Evolutionary conservation across 2,329 filamentous ascomycete genomes (phyloP), one percentile per base, ranked within the genome.

Genomic region (Bipolaris victoriae): DNA sequence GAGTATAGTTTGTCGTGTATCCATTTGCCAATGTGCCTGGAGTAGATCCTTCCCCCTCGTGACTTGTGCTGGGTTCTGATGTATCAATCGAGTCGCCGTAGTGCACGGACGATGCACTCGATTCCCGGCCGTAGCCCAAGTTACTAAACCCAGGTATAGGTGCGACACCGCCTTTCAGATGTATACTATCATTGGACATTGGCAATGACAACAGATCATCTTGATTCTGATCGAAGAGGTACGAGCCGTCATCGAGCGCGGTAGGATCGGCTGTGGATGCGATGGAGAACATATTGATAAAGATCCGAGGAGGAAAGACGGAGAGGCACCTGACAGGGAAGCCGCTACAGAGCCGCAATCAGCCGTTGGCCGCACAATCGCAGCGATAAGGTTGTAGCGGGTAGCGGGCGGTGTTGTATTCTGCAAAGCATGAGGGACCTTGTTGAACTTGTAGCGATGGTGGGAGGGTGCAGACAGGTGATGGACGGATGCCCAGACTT

Each of bases 91-190:
- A 61, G 55, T 77, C 74, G 56, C 71, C 71, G 52, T 73, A 73
- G 59, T 77, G 76, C 64, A 75, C 69, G 62, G 76, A 78, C 57
- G 76, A 78, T 57, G 72, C 63, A 54, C 68, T 70, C 26, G 76
- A 77, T 64, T 77, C 75, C 66, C 71, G 70, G 52, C 63, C 65
- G 70, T 77, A 78, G 55, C 66, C 73, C 55, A 77, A 59, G 63
- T 69, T 69, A 64, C 73, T 69, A 67, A 77, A 71, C 59, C 66
- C 68, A 51, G 69, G 56, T 58, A 75, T 72, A 31, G 71, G 61
- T 58, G 66, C 62, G 45, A 68, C 65, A 49, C 67, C 62, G 52
- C 62, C 61, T 64, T 76, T 77, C 55, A 76, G 53, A 61, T 73
- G 66, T 57, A 68, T 66, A 60, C 58, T 67, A 60, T 73, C 71